Base-by-base conservation (phyloP, 2,329 filamentous ascomycete species). In the Xylaria sp. region DNA sequence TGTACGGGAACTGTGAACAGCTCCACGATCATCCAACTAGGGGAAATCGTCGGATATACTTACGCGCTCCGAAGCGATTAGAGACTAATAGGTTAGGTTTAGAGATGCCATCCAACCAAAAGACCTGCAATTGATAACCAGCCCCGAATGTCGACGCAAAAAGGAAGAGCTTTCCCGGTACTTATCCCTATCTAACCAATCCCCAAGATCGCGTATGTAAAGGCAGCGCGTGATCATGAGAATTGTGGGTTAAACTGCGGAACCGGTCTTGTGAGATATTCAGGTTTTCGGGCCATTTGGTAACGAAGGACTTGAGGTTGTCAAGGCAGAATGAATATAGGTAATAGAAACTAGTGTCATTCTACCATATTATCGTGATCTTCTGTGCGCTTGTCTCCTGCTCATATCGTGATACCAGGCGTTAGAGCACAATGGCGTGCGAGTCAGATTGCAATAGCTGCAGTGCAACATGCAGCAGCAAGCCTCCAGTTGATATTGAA, bases 401-500 rank as follows among this genome's bases (percentile, higher is more conserved):
- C 15, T n/a, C 10, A 6, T 20, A 63, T 62, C 23, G 49, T 38
- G 44, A 51, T 20, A 59, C 40, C n/a, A 20, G 38, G 17, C 9
- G 31, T 42, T 56, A 53, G n/a, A 53, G 36, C 6, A 67, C 38
- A 0, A 71, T 71, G 71, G 36, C 65, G n/a, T 73, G 71, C 58
- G 59, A 71, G 49, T 70, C 65, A 15, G 69, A 67, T 20, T 73
- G 71, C 46, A 65, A 65, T 20, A 62, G 33, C 65, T 69, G 71
- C 61, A 23, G 59, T 40, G 38, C 59, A 46, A 13, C 69, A 20
- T 68, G 66, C 59, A 70, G 59, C 53, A 68, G 40, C 63, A 68
- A 66, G 44, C 61, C 68, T 44, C 60, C 57, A 10, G 62, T 33
- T 6, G 75, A 76, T 63, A 76, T 76, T 57, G 75, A 76, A 67